A percentile compares a stretch with the other conserved stretches of the same genome.
Evolutionary conservation across 345 rosid genomes (phyloP).

Genomic region (Citrus inodora): DNA sequence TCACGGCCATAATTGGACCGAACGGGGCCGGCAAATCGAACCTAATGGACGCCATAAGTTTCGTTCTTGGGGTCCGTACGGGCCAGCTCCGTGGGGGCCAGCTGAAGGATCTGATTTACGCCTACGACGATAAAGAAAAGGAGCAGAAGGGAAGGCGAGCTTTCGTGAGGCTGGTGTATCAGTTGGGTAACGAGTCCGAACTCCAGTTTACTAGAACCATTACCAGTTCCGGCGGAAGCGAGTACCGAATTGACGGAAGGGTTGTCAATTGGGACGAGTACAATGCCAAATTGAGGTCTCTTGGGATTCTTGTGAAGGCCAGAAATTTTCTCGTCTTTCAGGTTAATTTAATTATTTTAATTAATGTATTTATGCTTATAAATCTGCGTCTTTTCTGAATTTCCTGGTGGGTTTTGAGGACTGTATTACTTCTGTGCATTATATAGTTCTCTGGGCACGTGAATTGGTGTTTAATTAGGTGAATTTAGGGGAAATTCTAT

Average conservation of each 20-base stretch:
- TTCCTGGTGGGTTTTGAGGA: not conserved
- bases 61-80: conserved; percentile 93
- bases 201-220: conserved; percentile 76
- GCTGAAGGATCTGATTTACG: conserved; percentile 93
- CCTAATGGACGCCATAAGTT: conserved; percentile 98
- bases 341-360: conserved; percentile 35
- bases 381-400: not conserved
- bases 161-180: conserved; percentile 75
- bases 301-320: conserved; percentile 96
- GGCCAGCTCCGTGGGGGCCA: conserved; percentile 97
- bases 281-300: conserved; percentile 60
- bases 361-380: not conserved
- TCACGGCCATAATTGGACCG: conserved; percentile 97
- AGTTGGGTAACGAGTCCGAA: conserved; percentile 63
- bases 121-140: conserved; percentile 86
- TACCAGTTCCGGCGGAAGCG: conserved; percentile 75
- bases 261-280: conserved; percentile 90
- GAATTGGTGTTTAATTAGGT: not conserved
- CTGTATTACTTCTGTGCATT: not conserved
- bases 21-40: conserved; percentile 98
- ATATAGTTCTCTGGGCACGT: not conserved
- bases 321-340: conserved; percentile 95
- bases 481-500: not conserved
- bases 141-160: conserved; percentile 89
- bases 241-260: conserved; percentile 74